Evolutionary conservation across 495 filamentous ascomycete species (phyloP), one percentile per base, ranked within the genome.

Genomic region (Penicillium nucicola): DNA sequence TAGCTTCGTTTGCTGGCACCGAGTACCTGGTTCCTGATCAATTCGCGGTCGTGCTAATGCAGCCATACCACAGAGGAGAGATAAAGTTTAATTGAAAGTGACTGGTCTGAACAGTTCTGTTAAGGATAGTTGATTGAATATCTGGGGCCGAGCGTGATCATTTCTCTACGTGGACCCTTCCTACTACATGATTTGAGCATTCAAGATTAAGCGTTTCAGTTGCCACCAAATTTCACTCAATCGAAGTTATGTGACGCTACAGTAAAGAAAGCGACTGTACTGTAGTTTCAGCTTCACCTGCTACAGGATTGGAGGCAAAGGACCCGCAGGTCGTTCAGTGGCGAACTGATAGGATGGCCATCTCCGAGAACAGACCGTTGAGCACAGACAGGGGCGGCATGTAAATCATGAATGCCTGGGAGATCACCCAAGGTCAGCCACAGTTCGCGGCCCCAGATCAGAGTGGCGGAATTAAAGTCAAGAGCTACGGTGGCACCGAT

Each of bases 41-140:
- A 10, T 15, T 15, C 19, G 46, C 7, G 39, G 48, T 47, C 49
- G 53, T 56, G 42, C 53, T 52, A 50, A 54, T 62, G 50, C 47
- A 55, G 28, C 13, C 43, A 35, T 38, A 18, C 19, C 22, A 9
- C 11, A 14, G 30, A 45, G 19, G 17, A 13, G 45, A 25, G 41
- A 57, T 60, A 48, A 42, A 33, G 39, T 52, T 54, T 46, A 25
- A 48, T 54, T 31, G 38, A 28, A 38, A 40, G 36, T 13, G 38
- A 23, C 36, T 43, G 28, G 17, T 19, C 50, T 45, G 34, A 32
- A 30, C 48, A 20, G 15, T 15, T 28, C 36, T 23, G 36, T 10
- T 31, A 28, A 39, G 11, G 28, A 33, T 23, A 46, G n/a, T 39
- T 45, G 22, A 6, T 19, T 12, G 14, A 37, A 12, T 30, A 28